phyloP scores from a whole-genome alignment of 257 asterid genomes.

The Haberlea rhodopensis region DNA sequence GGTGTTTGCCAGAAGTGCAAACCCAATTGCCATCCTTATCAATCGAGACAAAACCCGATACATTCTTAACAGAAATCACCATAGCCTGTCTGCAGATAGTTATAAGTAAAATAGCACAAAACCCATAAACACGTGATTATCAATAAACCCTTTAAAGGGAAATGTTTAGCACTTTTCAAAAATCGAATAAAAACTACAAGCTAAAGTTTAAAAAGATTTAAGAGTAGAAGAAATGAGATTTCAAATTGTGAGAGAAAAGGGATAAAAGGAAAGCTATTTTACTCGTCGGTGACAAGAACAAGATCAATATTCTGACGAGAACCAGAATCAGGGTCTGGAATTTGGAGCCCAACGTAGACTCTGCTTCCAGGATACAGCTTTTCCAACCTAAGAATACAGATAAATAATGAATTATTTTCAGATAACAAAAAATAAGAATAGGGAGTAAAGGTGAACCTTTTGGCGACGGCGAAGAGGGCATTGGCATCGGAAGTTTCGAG shows the following conservation, averaged over 20 bases:
- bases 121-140: constrained; percentile 18
- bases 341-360: constrained; percentile 66
- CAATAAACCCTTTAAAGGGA: not conserved
- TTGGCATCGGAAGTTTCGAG: constrained; percentile 31
- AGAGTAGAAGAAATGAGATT: not conserved
- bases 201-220: not conserved
- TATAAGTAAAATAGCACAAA: not conserved
- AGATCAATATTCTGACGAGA: constrained; percentile 67
- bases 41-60: constrained; percentile 60
- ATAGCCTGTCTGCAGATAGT: constrained; percentile 57
- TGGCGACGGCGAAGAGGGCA: constrained; percentile 39
- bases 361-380: constrained; percentile 61
- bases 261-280: not conserved
- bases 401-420: not conserved
- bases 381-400: constrained; percentile 45
- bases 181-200: not conserved
- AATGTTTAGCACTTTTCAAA: not conserved
- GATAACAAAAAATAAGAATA: not conserved
- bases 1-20: constrained; percentile 50
- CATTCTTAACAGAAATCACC: constrained; percentile 60
- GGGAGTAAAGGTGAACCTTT: constrained; percentile 20
- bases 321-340: constrained; percentile 78
- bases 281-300: constrained; percentile 65
- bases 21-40: constrained; percentile 77
- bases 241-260: too few species aligned